Evolutionary conservation across 169 alveolate species (phyloP), one percentile per base, ranked within the genome.

Genomic region (Eimeria falciformis): DNA sequence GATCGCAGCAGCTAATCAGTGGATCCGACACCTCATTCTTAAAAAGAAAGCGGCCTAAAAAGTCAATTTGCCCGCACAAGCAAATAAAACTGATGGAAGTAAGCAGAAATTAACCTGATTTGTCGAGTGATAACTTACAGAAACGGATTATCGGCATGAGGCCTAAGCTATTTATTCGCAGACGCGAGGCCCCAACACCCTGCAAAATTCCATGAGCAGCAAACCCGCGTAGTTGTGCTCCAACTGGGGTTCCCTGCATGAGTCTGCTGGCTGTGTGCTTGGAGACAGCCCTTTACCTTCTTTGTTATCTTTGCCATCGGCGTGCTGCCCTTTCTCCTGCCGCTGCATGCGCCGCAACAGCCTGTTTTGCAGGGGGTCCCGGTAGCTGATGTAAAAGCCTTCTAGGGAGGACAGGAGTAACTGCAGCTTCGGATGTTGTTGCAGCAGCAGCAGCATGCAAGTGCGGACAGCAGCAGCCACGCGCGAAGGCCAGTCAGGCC

Each of bases 391-490:
- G 25, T 3, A 78, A 55, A 53, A 14, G 43, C 90, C 78, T n/a
- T 69, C 81, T n/a, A 87, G 75, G 40, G 81, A 43, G 29, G 91
- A 53, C 78, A 91, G 37, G 73, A 91, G 91, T 17, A 91, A 87
- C 91, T 91, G 94, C 91, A 91, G 55, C 55, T 81, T 78, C 29
- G 94, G 94, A 45, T 91, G 94, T 91, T 91, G 94, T 25, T 81
- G 86, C 53, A 91, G 75, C 50, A 78, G 33, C 43, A 91, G 77
- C 29, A 53, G 50, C 86, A 91, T 5, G 71, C 94, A 91, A 33
- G 87, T 71, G 77, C 91, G 91, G 11, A 81, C 81, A 9, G 91
- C 92, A 7, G 45, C 45, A 81, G 69, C 45, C 29, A 43, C 87
- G 55, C 68, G 81, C 40, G 83, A 45, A n/a, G 33, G 69, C 94